These are phyloP conservation scores for Tuber borchii DNA, from an alignment of 495 filamentous ascomycete genomes.

Conservation along the genomic window DNA sequence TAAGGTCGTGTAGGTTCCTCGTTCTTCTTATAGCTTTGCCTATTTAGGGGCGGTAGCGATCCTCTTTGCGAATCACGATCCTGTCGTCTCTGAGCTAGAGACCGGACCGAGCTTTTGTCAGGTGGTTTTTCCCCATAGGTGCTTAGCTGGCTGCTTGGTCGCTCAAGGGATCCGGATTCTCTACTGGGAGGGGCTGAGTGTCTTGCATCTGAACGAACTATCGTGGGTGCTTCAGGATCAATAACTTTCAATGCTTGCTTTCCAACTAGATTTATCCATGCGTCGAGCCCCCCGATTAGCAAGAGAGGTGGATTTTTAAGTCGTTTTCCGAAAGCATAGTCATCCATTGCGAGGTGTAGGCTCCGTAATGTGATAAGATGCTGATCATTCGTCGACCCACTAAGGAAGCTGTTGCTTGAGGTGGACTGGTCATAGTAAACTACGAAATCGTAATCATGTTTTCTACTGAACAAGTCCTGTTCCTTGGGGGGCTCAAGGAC, in stretches of 20 bases:
- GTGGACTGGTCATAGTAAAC: slow-evolving; percentile 82
- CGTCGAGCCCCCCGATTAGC: slow-evolving; percentile 71
- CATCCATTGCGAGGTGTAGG: slow-evolving; percentile 69
- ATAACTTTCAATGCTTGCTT: slow-evolving; percentile 51
- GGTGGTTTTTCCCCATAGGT: slow-evolving; percentile 15
- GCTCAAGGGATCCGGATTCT: slow-evolving; percentile 14
- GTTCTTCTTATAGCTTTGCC: slow-evolving; percentile 31
- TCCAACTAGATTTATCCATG: slow-evolving; percentile 77
- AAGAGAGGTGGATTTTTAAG: slow-evolving; percentile 66
- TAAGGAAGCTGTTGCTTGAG: slow-evolving; percentile 50
- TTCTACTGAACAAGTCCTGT: slow-evolving; percentile 62
- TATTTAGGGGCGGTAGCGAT: slow-evolving; percentile 27
- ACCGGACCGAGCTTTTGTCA: slow-evolving; percentile 6
- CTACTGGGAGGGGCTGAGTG: slow-evolving; percentile 10
- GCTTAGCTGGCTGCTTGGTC: slow-evolving; percentile 25
- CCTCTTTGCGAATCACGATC: slow-evolving; percentile 31
- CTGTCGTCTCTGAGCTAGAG: slow-evolving; percentile 25
- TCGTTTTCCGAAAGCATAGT: slow-evolving; percentile 67
- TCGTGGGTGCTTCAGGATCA: slow-evolving; percentile 32
- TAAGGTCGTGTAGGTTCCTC: slow-evolving; percentile 28
- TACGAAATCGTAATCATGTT: slow-evolving; percentile 75
- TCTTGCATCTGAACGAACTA: slow-evolving; percentile 7
- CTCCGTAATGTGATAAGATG: slow-evolving; percentile 57
- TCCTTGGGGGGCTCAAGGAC: slow-evolving; percentile 69
- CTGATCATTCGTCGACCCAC: slow-evolving; percentile 47